phyloP scores from a whole-genome alignment of 371 early-diverging fungal genomes.

The Zancudomyces culisetae region DNA sequence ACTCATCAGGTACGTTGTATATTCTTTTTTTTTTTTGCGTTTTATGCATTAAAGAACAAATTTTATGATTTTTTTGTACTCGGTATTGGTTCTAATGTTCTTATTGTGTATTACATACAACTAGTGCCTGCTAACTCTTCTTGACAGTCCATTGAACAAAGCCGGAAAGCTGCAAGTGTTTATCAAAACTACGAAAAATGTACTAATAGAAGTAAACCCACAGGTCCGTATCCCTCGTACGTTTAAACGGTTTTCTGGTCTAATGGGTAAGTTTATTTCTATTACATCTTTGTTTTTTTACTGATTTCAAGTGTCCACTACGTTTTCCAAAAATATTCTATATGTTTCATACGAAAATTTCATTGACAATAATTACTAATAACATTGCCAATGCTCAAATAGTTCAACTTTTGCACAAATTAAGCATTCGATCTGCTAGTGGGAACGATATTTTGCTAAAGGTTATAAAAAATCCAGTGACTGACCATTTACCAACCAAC shows the following conservation, averaged over 20 bases:
- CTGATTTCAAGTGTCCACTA: neutral
- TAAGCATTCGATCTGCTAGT: slow-evolving; percentile 79
- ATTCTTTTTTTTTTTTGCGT: neutral
- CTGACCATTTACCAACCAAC: slow-evolving; percentile 83
- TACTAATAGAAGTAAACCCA: slow-evolving; percentile 93
- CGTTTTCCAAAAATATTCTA: neutral
- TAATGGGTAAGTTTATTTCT: slow-evolving; percentile 33
- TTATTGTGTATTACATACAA: neutral
- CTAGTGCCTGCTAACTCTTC: slow-evolving; percentile 78
- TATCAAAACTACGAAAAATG: slow-evolving; percentile 83
- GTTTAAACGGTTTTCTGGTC: slow-evolving; percentile 91
- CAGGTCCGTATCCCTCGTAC: slow-evolving; percentile 95
- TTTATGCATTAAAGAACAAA: neutral
- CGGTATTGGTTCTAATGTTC: neutral
- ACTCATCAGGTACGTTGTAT: slow-evolving; percentile 58
- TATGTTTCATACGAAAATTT: no score
- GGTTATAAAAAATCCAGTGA: slow-evolving; percentile 90
- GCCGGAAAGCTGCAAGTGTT: slow-evolving; percentile 88
- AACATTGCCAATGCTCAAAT: no score
- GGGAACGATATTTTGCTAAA: slow-evolving; percentile 83
- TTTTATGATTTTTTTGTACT: neutral
- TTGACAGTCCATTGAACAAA: slow-evolving; percentile 96
- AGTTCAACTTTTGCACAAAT: slow-evolving; percentile 92
- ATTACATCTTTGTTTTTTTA: neutral
- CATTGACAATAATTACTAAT: no score